These are phyloP conservation scores for Apophysomyces elegans DNA, from an alignment of 371 early-diverging fungal genomes.

Conservation along the genomic window DNA sequence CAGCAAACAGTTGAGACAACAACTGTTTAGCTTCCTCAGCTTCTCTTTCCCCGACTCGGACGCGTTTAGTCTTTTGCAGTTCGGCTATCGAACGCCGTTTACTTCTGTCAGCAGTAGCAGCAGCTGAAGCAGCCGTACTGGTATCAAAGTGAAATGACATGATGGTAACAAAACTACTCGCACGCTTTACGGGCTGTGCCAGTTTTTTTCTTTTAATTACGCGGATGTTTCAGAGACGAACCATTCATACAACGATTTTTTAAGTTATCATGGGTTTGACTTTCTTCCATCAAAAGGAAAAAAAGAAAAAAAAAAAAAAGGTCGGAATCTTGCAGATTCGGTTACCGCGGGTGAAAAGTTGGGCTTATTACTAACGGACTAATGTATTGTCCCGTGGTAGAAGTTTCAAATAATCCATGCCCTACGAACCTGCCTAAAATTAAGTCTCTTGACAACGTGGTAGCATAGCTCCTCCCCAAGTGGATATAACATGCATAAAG, in stretches of 20 bases:
- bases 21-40: constrained; percentile 34
- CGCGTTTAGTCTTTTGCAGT: constrained; percentile 38
- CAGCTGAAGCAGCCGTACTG: constrained; percentile 48
- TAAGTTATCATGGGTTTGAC: constrained; percentile 21
- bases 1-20: constrained; percentile 16
- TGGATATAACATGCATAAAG: no score
- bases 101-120: constrained; percentile 39
- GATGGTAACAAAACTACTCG: constrained; percentile 7
- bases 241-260: not conserved
- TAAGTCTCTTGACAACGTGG: no score
- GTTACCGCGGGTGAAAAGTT: no score
- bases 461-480: no score
- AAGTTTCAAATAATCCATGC: no score
- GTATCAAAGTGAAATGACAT: constrained; percentile 40
- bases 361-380: no score
- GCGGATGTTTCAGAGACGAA: constrained; percentile 10
- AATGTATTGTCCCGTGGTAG: no score
- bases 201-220: constrained; percentile 14
- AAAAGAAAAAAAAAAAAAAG: no score
- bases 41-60: constrained; percentile 48
- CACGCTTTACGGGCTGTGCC: not conserved
- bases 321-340: no score
- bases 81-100: constrained; percentile 37
- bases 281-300: constrained; percentile 34
- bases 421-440: no score